Conservation (phyloP, 176 grass and related monocot genomes). For the Cenchrus fungigraminus region DNA sequence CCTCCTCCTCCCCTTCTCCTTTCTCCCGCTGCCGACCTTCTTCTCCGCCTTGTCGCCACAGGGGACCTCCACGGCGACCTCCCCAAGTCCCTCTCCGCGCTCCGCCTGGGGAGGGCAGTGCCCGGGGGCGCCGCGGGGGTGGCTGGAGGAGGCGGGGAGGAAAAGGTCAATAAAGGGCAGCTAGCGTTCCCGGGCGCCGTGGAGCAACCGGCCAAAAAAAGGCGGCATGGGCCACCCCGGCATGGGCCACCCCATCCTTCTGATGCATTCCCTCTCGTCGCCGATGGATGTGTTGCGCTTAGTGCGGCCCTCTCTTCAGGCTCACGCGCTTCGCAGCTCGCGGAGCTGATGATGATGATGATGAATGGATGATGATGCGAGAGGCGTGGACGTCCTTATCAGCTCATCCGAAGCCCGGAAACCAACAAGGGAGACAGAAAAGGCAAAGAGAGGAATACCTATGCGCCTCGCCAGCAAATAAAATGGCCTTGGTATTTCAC, state of each 20-base stretch:
- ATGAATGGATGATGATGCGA: not conserved
- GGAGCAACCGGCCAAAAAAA: not conserved
- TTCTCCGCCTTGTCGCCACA: too few species aligned
- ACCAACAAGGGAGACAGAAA: not conserved
- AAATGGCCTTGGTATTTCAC: not conserved
- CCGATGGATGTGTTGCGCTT: not conserved
- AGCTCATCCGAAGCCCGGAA: not conserved
- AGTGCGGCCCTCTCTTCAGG: too few species aligned
- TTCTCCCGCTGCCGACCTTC: too few species aligned
- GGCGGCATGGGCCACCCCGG: not conserved
- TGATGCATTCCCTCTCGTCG: not conserved
- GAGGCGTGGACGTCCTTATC: conserved; percentile 34
- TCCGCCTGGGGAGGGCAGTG: too few species aligned
- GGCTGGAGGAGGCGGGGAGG: not conserved
- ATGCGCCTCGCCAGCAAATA: not conserved
- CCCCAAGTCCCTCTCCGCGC: too few species aligned
- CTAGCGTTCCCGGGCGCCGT: not conserved
- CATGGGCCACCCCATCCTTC: too few species aligned
- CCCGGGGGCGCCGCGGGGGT: too few species aligned
- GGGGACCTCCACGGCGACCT: too few species aligned
- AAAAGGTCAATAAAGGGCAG: not conserved
- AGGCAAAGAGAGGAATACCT: not conserved
- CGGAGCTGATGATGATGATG: not conserved
- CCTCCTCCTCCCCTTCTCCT: too few species aligned
- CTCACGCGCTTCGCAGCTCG: not conserved